These are phyloP conservation scores for Blastosporella zonata DNA, from an alignment of 1,284 basidiomycete species.

Conservation along the genomic window DNA sequence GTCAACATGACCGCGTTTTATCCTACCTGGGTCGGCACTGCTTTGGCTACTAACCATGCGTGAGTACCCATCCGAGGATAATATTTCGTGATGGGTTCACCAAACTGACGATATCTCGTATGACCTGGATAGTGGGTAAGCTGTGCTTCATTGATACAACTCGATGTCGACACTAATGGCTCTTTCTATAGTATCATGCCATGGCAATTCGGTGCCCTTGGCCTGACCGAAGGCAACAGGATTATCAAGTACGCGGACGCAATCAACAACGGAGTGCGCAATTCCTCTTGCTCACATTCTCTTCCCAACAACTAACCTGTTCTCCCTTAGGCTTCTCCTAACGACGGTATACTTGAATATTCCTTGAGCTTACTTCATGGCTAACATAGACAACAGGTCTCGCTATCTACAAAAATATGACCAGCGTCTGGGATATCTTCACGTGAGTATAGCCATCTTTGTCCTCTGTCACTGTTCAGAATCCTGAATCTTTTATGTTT, in stretches of 20 bases:
- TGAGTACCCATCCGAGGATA: too few species aligned
- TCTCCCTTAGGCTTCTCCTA: slow-evolving; percentile 54
- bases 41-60: slow-evolving; percentile 49
- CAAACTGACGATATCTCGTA: too few species aligned
- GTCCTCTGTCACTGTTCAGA: too few species aligned
- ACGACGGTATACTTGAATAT: slow-evolving; percentile 41
- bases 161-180: background rate
- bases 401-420: slow-evolving; percentile 52
- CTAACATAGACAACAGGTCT: slow-evolving; percentile 25
- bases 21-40: slow-evolving; percentile 47
- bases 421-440: slow-evolving; percentile 26
- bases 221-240: slow-evolving; percentile 51
- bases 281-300: background rate
- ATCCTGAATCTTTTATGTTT: too few species aligned
- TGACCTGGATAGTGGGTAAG: slow-evolving; percentile 35
- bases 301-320: too few species aligned
- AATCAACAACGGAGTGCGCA: slow-evolving; percentile 41
- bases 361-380: slow-evolving; percentile 1
- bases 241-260: slow-evolving; percentile 54
- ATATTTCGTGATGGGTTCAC: too few species aligned
- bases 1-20: slow-evolving; percentile 52
- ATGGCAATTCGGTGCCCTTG: slow-evolving; percentile 54
- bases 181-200: slow-evolving; percentile 52
- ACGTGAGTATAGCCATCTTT: too few species aligned
- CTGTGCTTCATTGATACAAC: background rate